Evolutionary conservation across 2,329 filamentous ascomycete genomes (phyloP).

Genomic region (Hymenoscyphus linearis): DNA sequence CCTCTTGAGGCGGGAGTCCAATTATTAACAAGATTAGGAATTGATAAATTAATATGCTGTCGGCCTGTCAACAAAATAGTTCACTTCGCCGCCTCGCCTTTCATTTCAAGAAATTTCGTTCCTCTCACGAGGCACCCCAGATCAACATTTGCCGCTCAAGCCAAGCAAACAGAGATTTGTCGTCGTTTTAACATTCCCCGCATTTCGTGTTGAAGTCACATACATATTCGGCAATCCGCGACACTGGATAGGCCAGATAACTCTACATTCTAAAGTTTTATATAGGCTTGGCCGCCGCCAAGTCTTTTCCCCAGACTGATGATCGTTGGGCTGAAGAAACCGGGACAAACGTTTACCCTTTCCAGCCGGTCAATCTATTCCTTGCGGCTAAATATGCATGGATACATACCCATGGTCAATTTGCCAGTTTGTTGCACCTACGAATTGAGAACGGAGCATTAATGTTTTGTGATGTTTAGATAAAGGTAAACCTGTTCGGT

Average conservation of each 20-base stretch:
- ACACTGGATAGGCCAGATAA: not conserved
- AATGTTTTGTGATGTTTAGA: not conserved
- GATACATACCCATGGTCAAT: not conserved
- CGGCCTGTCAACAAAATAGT: not conserved
- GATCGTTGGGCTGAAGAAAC: slow-evolving; percentile 2
- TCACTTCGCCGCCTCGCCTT: not conserved
- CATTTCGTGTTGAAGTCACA: not conserved
- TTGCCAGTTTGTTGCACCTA: not conserved
- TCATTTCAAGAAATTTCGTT: not conserved
- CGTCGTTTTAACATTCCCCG: not conserved
- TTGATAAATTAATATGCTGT: not conserved
- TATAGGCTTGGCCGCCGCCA: slow-evolving; percentile 6
- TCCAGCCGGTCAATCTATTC: not conserved
- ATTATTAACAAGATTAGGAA: not conserved
- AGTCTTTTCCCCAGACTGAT: not conserved
- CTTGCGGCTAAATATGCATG: not conserved
- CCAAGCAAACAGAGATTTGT: not conserved
- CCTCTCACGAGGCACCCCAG: not conserved
- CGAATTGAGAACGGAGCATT: not conserved
- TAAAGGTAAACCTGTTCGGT: not conserved
- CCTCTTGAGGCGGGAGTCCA: not conserved
- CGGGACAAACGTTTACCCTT: slow-evolving; percentile 11
- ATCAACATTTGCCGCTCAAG: not conserved
- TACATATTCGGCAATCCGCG: not conserved
- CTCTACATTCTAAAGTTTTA: slow-evolving; percentile 1